Conservation (phyloP, 768 basidiomycete species). For the Gyrodon lividus region DNA sequence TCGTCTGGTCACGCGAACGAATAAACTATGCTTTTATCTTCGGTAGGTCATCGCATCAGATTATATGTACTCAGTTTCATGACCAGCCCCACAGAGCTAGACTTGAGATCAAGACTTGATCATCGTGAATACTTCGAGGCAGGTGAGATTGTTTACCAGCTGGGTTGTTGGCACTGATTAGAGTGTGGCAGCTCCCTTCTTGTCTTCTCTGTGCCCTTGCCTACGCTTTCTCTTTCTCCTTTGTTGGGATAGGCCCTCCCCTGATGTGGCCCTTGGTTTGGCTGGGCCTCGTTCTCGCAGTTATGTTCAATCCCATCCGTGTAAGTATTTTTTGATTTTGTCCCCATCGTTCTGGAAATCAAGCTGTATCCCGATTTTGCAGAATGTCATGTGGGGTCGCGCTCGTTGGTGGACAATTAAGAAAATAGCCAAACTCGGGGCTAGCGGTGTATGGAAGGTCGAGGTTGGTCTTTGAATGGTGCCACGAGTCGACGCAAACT, state of each 20-base stretch:
- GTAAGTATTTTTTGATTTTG: conserved; percentile 27
- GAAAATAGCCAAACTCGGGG: conserved; percentile 58
- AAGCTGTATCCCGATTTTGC: conserved; percentile 24
- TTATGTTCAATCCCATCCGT: conserved; percentile 78
- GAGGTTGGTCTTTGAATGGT: conserved; percentile 48
- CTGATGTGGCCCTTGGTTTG: conserved; percentile 81
- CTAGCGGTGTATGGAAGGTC: conserved; percentile 69
- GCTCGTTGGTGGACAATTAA: conserved; percentile 78
- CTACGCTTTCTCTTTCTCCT: conserved; percentile 85
- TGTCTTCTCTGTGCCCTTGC: conserved; percentile 71
- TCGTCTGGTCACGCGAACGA: conserved; percentile 69
- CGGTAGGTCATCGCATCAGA: conserved; percentile 41
- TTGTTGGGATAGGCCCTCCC: conserved; percentile 65
- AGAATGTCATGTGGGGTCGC: conserved; percentile 38
- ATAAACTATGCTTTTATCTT: conserved; percentile 97
- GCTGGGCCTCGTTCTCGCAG: conserved; percentile 57
- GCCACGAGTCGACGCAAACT: background rate
- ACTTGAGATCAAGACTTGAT: conserved; percentile 70
- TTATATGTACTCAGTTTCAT: background rate
- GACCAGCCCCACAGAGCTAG: conserved; percentile 50
- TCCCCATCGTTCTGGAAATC: background rate
- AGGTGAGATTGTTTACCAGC: conserved; percentile 12
- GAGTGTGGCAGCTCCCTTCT: conserved; percentile 63
- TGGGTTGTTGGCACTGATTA: background rate
- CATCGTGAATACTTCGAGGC: conserved; percentile 76